A percentile compares a stretch with the other conserved stretches of the same genome.
phyloP scores from a whole-genome alignment of 148 eudicot species.

The Rhododendron simsii region DNA sequence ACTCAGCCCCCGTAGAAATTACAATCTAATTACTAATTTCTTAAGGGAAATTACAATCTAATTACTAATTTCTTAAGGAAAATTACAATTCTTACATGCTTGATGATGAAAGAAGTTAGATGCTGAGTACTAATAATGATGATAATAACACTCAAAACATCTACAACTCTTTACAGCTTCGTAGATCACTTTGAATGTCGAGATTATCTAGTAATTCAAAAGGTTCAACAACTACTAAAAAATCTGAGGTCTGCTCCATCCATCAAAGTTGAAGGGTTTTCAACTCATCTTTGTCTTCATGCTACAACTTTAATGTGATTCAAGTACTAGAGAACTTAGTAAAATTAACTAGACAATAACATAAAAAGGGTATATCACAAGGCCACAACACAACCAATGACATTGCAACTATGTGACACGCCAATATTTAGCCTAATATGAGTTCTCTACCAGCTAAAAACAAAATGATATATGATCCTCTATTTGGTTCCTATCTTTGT shows the following conservation, averaged over 20 bases:
- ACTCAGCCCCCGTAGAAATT: neutral
- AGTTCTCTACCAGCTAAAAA: neutral
- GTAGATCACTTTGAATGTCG: neutral
- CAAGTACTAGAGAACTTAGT: neutral
- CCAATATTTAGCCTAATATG: neutral
- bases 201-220: neutral
- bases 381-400: neutral
- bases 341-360: constrained; percentile 3
- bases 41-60: neutral
- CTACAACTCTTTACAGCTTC: neutral
- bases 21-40: neutral
- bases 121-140: neutral
- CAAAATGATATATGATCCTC: neutral
- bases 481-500: neutral
- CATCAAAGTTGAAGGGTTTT: neutral
- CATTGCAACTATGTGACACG: neutral
- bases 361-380: neutral
- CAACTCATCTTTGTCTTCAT: neutral
- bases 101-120: neutral
- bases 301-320: neutral
- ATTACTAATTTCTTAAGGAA: neutral
- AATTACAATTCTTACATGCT: neutral
- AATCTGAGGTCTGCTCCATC: neutral
- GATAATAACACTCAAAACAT: neutral
- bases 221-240: neutral